These are phyloP conservation scores for Magnaporthiopsis poae DNA, from an alignment of 2,329 filamentous ascomycete species.

Conservation along the genomic window DNA sequence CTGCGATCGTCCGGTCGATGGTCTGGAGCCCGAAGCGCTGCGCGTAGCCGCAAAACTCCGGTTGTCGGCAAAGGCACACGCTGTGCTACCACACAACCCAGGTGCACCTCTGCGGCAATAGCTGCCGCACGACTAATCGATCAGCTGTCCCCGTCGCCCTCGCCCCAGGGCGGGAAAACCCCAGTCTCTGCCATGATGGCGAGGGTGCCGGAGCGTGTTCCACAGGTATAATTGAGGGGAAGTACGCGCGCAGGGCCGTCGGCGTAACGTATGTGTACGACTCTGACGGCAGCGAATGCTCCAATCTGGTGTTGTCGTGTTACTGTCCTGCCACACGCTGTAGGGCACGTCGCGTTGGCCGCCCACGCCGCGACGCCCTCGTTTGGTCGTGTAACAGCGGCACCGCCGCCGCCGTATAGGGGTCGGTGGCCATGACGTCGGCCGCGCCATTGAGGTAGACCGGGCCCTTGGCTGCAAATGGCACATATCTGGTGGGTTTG, in stretches of 20 bases:
- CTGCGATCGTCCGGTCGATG: constrained; percentile 5
- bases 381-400: constrained; percentile 35
- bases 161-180: constrained; percentile 37
- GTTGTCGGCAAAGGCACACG: constrained; percentile 30
- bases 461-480: constrained; percentile 39
- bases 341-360: constrained; percentile 36
- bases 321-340: constrained; percentile 39
- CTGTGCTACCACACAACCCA: constrained; percentile 47
- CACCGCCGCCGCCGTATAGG: constrained; percentile 49
- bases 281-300: constrained; percentile 46
- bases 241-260: too few species aligned
- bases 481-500: constrained; percentile 27
- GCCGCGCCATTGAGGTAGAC: constrained; percentile 35
- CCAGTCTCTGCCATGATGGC: constrained; percentile 47
- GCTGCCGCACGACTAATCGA: constrained; percentile 40
- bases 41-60: constrained; percentile 32
- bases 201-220: constrained; percentile 42
- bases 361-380: constrained; percentile 39
- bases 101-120: constrained; percentile 49
- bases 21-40: constrained; percentile 8
- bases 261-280: too few species aligned
- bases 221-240: constrained; percentile 40
- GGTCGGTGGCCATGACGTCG: constrained; percentile 48
- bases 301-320: constrained; percentile 41
- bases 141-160: constrained; percentile 34